Evolutionary conservation across 768 basidiomycete species (phyloP).

Genomic region (Mrakia blollopis): DNA sequence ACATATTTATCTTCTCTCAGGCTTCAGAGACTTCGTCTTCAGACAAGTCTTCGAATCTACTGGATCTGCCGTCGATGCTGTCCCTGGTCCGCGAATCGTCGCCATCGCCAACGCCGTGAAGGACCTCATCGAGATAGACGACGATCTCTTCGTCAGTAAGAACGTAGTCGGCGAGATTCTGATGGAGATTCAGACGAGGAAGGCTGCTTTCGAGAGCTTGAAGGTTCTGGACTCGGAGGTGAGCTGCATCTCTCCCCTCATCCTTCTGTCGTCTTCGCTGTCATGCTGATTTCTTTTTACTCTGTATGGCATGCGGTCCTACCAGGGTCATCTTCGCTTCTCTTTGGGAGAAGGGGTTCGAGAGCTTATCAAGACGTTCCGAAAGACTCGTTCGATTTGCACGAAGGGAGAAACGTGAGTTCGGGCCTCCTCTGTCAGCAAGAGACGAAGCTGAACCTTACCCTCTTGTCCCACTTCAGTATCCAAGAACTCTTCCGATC

Average conservation of each 20-base stretch:
- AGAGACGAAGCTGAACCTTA: not conserved
- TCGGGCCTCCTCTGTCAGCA: too few species aligned
- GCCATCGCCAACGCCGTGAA: slow-evolving; percentile 9
- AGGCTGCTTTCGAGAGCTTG: slow-evolving; percentile 5
- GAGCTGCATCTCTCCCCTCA: not conserved
- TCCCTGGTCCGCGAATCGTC: not conserved
- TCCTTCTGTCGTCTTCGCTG: not conserved
- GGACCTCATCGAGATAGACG: slow-evolving; percentile 2
- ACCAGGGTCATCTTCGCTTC: not conserved
- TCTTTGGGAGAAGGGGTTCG: not conserved
- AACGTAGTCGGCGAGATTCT: slow-evolving; percentile 5
- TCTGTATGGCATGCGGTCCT: too few species aligned
- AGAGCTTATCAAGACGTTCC: slow-evolving; percentile 16
- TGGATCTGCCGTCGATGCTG: not conserved
- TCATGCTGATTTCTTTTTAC: too few species aligned
- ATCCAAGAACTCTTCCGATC: not conserved
- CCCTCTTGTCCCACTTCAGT: not conserved
- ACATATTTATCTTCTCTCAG: not conserved
- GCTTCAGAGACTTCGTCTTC: slow-evolving; percentile 10
- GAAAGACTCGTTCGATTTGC: not conserved
- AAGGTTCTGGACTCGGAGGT: not conserved
- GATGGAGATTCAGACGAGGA: not conserved
- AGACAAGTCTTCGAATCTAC: not conserved
- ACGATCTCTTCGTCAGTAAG: not conserved
- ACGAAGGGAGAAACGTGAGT: not conserved